Evolutionary conservation across 2,329 filamentous ascomycete species (phyloP), one percentile per base, ranked within the genome.

Genomic region (Lachnum nothofagi): DNA sequence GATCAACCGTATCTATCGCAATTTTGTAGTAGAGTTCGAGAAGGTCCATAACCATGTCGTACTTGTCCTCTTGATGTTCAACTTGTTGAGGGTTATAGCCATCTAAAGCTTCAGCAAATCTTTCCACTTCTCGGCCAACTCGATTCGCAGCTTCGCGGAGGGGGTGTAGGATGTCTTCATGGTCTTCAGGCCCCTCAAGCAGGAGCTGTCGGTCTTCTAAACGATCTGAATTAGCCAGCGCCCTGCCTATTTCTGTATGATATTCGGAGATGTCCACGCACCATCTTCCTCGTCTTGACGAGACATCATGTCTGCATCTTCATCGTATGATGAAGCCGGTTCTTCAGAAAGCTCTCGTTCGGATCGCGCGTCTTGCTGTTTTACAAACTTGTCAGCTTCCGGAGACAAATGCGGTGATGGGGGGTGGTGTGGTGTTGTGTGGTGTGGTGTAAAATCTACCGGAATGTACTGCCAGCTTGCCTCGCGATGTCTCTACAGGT

Each of bases 51-150:
- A 88, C 78, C 52, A 83, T 78, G 40, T 79, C 76, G 63, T 80
- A 79, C 63, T 78, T 75, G 50, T 85, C 80, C 24, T 75, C 65
- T 42, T 55, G 69, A 54, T 52, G 72, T 63, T 56, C 74, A 68
- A 57, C 72, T 61, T 60, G 72, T 60, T 66, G 75, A 59, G 61
- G 83, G 69, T 72, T 77, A 67, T 90, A 91, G 46, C 82, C 78
- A 69, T 96, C 91, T 19, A 96, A 77, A 44, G 81, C 80, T 63
- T 86, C 85, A 31, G 91, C 90, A 64, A 96, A 96, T 38, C 82
- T 78, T 69, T 95, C 89, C 51, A 95, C 88, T 68, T 95, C 89
- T 53, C 83, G 81, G 43, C 86, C 86, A 25, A 88, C 82, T 37
- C 79, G 77, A 57, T 88, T 79, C 52, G 81, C 82, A 58, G 82